Base-by-base conservation (phyloP, 768 basidiomycete species). In the Phaeotremella fagi region DNA sequence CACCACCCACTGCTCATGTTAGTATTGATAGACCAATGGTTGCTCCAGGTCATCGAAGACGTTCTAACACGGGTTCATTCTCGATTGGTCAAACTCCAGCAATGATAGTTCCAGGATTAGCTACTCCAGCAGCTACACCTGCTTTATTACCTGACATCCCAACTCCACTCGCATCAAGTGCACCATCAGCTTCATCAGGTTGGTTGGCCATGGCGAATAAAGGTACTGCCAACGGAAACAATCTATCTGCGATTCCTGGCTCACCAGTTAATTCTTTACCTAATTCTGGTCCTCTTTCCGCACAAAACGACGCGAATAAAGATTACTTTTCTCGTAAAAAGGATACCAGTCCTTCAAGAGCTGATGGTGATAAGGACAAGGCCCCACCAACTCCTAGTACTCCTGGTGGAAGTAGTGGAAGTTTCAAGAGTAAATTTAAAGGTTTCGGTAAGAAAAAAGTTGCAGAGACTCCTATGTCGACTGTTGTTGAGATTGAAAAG, bases 351-450 rank as follows among this genome's bases (percentile, higher is more conserved):
- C 59, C 58, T 33, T 20, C 37, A 20, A 4, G 31, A 35, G 29
- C 18, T n/a, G 50, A 57, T 12, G 41, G 54, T 15, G 54, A 52
- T 4, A 50, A 46, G 33, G n/a, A 23, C 22, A 28, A 27, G 15
- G 36, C 42, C 4, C 22, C 55, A 4, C 35, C 79, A 1, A 80
- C 82, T 0, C 77, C 63, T 49, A 82, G 81, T 12, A 45, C 47
- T 0, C 38, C 51, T 4, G 29, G 54, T 9, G 68, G 65, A 0
- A 65, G 67, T 15, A 64, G 77, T 25, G 77, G 78, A 23, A 81
- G 86, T 1, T 73, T 91, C 49, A 91, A 92, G 81, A 87, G 88
- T 0, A 81, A 86, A 57, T 73, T 91, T 54, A 87, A 84, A 71
- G 84, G 77, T 48, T 82, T 91, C 57, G 72, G 72, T 42, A 66